phyloP scores from a whole-genome alignment of 352 stramenopile genomes.

The Thraustochytrium striatum region DNA sequence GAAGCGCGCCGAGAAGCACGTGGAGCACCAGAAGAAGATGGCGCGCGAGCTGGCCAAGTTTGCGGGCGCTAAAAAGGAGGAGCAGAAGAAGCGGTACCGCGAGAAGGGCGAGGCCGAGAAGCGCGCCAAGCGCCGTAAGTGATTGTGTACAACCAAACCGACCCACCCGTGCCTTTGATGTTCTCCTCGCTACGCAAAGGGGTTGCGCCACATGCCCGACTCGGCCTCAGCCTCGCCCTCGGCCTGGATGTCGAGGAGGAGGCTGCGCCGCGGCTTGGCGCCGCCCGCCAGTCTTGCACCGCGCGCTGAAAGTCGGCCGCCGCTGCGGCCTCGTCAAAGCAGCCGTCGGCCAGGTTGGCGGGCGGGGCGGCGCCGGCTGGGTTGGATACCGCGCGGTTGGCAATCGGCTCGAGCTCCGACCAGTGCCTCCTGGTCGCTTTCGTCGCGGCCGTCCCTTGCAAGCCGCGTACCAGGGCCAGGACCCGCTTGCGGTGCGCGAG shows the following conservation, averaged over 20 bases:
- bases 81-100: slow-evolving; percentile 42
- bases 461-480: not conserved
- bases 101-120: slow-evolving; percentile 15
- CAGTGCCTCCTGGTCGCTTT: no score
- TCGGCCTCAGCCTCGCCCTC: not conserved
- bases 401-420: not conserved
- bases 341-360: not conserved
- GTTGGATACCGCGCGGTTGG: not conserved
- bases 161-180: not conserved
- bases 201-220: not conserved
- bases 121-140: slow-evolving; percentile 33
- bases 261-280: not conserved
- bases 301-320: not conserved
- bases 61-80: slow-evolving; percentile 7
- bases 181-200: not conserved
- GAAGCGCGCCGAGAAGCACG: slow-evolving; percentile 75
- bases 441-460: not conserved
- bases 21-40: slow-evolving; percentile 83
- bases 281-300: not conserved
- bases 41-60: slow-evolving; percentile 49
- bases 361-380: not conserved
- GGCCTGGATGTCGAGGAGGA: not conserved
- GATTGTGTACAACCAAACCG: not conserved
- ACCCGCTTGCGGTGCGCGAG: not conserved
- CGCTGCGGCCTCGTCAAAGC: not conserved